Percentiles rank a stretch among this genome's conserved stretches.
phyloP scores from a whole-genome alignment of 495 filamentous ascomycete species.

The Tuber aestivum region DNA sequence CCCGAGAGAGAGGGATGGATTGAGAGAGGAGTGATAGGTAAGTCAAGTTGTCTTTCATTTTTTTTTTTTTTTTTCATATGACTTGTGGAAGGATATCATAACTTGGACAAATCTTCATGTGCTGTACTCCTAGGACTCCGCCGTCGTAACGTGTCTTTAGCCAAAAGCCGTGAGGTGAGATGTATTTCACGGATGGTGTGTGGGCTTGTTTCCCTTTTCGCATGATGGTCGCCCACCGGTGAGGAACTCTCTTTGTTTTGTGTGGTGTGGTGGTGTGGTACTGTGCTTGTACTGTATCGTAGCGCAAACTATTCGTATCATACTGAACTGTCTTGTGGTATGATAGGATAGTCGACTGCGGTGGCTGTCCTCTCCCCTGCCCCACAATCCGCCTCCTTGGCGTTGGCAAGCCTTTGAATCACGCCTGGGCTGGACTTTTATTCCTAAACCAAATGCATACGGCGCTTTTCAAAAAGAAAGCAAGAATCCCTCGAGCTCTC shows the following conservation, averaged over 20 bases:
- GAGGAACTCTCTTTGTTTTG: neutral
- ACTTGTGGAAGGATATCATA: neutral
- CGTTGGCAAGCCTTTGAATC: constrained; percentile 3
- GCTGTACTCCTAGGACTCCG: neutral
- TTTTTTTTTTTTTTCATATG: neutral
- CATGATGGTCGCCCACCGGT: neutral
- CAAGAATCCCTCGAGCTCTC: neutral
- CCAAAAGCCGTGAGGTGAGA: neutral
- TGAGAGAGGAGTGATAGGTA: neutral
- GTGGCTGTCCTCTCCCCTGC: neutral
- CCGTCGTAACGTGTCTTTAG: neutral
- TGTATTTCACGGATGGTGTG: neutral
- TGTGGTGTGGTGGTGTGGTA: neutral
- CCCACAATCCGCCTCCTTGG: neutral
- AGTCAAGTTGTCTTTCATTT: neutral
- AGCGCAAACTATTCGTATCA: neutral
- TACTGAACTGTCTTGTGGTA: neutral
- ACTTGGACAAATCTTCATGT: neutral
- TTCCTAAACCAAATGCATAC: neutral
- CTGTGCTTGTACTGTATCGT: too few species aligned
- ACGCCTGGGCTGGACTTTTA: neutral
- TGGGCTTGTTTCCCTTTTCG: neutral
- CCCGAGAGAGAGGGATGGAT: neutral
- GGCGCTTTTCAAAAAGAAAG: neutral
- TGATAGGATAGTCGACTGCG: neutral